Percentiles rank a stretch among this genome's conserved stretches.
Evolutionary conservation across 768 basidiomycete species (phyloP).

Genomic region (Tylopilus sp.): DNA sequence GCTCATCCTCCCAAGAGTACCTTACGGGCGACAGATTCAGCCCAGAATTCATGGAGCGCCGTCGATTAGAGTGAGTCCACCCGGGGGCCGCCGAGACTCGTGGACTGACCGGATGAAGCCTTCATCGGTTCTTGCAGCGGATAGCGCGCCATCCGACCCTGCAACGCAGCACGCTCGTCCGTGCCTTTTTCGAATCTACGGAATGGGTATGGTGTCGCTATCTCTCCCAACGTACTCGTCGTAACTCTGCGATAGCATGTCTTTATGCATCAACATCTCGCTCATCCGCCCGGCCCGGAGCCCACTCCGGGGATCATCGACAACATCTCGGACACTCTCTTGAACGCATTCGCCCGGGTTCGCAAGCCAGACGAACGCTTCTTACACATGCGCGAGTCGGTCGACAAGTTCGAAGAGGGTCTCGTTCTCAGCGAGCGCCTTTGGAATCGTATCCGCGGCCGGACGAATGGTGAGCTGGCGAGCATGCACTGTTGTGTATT

Average conservation of each 20-base stretch:
- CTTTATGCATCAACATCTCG: slow-evolving; percentile 93
- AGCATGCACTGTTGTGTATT: slow-evolving; percentile 37
- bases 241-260: slow-evolving; percentile 61
- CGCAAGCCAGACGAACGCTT: slow-evolving; percentile 98
- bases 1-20: slow-evolving; percentile 61
- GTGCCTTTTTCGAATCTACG: slow-evolving; percentile 92
- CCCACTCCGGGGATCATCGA: slow-evolving; percentile 80
- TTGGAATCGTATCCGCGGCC: slow-evolving; percentile 70
- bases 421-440: slow-evolving; percentile 75
- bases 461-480: slow-evolving; percentile 76
- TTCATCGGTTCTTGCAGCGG: slow-evolving; percentile 90
- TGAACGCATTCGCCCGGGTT: slow-evolving; percentile 94
- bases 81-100: not conserved
- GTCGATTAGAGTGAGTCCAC: slow-evolving; percentile 76
- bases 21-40: slow-evolving; percentile 97
- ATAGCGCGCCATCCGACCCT: slow-evolving; percentile 92
- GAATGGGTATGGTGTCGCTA: slow-evolving; percentile 79
- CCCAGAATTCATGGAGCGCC: slow-evolving; percentile 93
- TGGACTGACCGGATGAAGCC: slow-evolving; percentile 42
- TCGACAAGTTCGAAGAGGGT: slow-evolving; percentile 98
- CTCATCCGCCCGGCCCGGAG: slow-evolving; percentile 88
- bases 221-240: slow-evolving; percentile 1
- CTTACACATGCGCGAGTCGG: slow-evolving; percentile 82
- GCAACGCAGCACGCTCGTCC: slow-evolving; percentile 85
- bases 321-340: slow-evolving; percentile 90